These are phyloP conservation scores for Verticillium tricorpus DNA, from an alignment of 2,329 filamentous ascomycete species.

Conservation along the genomic window DNA sequence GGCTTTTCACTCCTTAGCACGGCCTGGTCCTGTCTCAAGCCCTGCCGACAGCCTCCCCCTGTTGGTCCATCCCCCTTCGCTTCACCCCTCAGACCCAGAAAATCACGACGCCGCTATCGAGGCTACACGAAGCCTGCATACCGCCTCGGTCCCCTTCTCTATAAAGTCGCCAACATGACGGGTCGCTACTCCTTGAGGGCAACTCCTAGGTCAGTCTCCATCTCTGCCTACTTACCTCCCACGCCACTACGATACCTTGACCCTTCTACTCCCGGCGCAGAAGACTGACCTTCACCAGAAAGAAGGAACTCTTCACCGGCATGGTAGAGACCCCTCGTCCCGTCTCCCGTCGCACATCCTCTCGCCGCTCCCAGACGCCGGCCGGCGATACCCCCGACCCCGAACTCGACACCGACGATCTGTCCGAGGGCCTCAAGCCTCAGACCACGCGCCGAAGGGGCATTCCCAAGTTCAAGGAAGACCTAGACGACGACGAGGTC, in stretches of 20 bases:
- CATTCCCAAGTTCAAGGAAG: conserved; percentile 44
- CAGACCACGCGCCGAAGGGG: conserved; percentile 35
- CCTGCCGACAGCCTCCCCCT: not conserved
- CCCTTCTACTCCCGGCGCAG: not conserved
- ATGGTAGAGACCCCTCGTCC: conserved; percentile 53
- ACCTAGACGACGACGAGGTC: conserved; percentile 40
- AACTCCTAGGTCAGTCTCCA: conserved; percentile 28
- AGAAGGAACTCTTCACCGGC: conserved; percentile 57
- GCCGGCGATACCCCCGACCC: conserved; percentile 33
- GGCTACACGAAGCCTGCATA: conserved; percentile 13
- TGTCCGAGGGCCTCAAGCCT: conserved; percentile 5
- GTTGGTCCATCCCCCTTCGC: not conserved
- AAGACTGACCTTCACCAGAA: conserved; percentile 30
- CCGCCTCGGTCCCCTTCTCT: conserved; percentile 3
- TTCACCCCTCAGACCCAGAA: not conserved
- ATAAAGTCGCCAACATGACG: conserved; percentile 24
- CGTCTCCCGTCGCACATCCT: conserved; percentile 29
- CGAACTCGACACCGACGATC: conserved; percentile 3
- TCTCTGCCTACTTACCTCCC: not conserved
- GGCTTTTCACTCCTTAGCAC: not conserved
- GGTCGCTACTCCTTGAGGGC: conserved; percentile 32
- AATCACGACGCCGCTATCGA: not conserved
- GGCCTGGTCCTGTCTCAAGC: not conserved
- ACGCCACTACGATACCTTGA: too few species aligned
- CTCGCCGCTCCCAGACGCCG: conserved; percentile 40